These are phyloP conservation scores for Dryadomyces quercus-mongolicae DNA, from an alignment of 2,329 filamentous ascomycete species.

Conservation along the genomic window DNA sequence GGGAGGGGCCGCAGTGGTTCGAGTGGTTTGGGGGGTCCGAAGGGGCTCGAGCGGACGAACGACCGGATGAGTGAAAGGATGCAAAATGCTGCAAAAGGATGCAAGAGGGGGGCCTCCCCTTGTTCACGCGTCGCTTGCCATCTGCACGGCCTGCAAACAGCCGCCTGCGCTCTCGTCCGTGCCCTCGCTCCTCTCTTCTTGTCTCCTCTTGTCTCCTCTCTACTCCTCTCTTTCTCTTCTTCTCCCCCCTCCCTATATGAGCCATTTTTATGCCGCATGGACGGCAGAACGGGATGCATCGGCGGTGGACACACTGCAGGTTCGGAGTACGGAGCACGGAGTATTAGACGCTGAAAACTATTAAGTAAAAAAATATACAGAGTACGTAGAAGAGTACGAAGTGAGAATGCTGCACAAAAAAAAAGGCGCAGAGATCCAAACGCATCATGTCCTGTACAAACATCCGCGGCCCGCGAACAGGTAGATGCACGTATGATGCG, in stretches of 20 bases:
- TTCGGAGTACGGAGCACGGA: too few species aligned
- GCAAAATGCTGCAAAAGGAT: too few species aligned
- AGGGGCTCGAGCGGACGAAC: too few species aligned
- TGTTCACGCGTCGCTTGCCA: neutral
- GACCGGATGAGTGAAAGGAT: too few species aligned
- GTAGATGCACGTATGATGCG: neutral
- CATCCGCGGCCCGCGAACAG: neutral
- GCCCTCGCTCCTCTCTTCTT: neutral
- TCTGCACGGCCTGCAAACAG: too few species aligned
- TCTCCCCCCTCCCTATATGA: neutral
- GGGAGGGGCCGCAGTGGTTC: neutral
- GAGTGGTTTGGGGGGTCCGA: neutral
- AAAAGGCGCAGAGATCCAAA: neutral
- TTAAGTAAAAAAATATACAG: too few species aligned
- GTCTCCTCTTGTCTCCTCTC: neutral
- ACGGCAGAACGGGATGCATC: too few species aligned
- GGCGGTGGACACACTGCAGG: too few species aligned
- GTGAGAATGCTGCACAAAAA: neutral
- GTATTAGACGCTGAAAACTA: too few species aligned
- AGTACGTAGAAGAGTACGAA: too few species aligned
- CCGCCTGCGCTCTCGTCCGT: too few species aligned
- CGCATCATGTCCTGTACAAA: neutral
- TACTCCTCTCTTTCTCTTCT: neutral
- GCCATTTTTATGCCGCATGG: neutral
- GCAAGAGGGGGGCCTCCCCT: neutral